Conservation (phyloP, 2,329 filamentous ascomycete species). For the Pseudogymnoascus sp. region DNA sequence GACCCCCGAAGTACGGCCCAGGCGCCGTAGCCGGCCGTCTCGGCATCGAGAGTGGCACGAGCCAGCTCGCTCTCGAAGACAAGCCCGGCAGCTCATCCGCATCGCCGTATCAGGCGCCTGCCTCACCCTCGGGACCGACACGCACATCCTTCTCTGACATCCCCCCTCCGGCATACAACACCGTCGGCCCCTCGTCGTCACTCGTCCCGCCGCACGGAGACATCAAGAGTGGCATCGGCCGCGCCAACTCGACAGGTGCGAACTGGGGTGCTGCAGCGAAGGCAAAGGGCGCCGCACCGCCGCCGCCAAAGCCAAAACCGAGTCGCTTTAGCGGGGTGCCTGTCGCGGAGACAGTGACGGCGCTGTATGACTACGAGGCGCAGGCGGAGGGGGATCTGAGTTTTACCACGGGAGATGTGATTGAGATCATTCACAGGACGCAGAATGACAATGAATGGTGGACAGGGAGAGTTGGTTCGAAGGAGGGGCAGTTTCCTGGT, state of each 20-base stretch:
- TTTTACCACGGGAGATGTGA: conserved; percentile 79
- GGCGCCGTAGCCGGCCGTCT: conserved; percentile 18
- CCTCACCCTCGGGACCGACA: background rate
- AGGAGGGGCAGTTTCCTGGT: conserved; percentile 93
- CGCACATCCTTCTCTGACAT: conserved; percentile 40
- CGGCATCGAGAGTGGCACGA: conserved; percentile 16
- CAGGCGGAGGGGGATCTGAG: conserved; percentile 91
- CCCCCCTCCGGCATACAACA: conserved; percentile 62
- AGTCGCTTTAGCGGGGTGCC: conserved; percentile 58
- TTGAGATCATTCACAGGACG: conserved; percentile 80
- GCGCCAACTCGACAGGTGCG: conserved; percentile 33
- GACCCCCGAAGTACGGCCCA: conserved; percentile 20
- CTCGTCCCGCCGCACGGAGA: conserved; percentile 17
- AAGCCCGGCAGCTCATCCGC: conserved; percentile 11
- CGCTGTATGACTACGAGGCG: conserved; percentile 91
- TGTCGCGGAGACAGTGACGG: conserved; percentile 70
- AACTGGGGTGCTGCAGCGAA: conserved; percentile 49
- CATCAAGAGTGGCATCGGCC: conserved; percentile 26
- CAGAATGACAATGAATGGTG: conserved; percentile 96
- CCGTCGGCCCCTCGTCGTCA: conserved; percentile 32
- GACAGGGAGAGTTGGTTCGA: conserved; percentile 71
- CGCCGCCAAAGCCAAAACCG: conserved; percentile 73
- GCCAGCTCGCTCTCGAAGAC: conserved; percentile 17
- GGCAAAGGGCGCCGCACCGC: conserved; percentile 55
- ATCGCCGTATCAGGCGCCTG: background rate